Evolutionary conservation across 345 rosid genomes (phyloP), one percentile per base, ranked within the genome.

Genomic region (Combretum micranthum): DNA sequence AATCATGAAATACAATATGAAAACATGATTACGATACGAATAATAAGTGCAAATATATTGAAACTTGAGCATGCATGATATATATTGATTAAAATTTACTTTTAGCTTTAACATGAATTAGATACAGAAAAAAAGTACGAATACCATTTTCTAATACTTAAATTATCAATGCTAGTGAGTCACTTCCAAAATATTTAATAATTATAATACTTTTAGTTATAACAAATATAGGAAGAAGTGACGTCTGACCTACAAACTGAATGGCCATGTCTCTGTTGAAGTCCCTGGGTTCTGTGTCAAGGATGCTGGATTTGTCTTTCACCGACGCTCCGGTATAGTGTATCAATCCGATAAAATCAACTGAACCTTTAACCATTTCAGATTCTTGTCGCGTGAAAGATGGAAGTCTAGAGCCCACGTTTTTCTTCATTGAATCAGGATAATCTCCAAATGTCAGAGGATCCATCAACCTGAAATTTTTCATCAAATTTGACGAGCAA

Each of bases 371-470:
- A 0, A 90, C 72, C 63, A 42, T 62, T 55, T 75, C 37, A 21
- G 85, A 78, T 61, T 90, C 90, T 12, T 47, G 32, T 15, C 48
- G 13, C 0, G 87, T 67, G 74, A 87, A 86, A 51, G 48, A 46
- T 0, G 96, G 96, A 53, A 90, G 72, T 51, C 94, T 87, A 4
- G 83, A 56, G 20, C 86, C 91, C 44, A 64, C 75, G 25, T 25
- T 76, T 61, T 65, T 69, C 74, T 79, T 85, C 94, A 87, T 83
- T 64, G 26, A 53, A 17, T 58, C 62, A 0, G 97, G 96, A 69
- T 87, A 87, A 39, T 90, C 91, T 17, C 97, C 91, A 64, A 55
- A 77, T 12, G 82, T 65, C 75, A 87, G 52, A 4, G 96, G 93
- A 64, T 85, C 53, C 16, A 72, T 22, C 57, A 79, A 22, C 96